Base-by-base conservation (phyloP, 345 rosid genomes). In the Syzygium grande region DNA sequence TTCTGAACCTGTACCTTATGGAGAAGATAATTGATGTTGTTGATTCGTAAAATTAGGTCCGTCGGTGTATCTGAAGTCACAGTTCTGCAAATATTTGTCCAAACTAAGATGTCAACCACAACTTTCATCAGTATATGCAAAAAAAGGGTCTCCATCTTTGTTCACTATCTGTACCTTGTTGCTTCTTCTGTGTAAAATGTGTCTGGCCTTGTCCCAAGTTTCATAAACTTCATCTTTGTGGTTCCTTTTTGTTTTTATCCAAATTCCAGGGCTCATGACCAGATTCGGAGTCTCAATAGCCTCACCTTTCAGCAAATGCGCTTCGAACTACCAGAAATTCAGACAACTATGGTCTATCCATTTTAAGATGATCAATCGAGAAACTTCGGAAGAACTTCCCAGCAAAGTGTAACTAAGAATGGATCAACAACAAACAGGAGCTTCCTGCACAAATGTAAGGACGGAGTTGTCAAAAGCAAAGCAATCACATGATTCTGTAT, bases 151-250 rank as follows among this genome's bases (percentile, higher is more conserved):
- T n/a, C 25, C n/a, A 52, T 16, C 21, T 23, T 53, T 38, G 10
- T 15, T 8, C 9, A 59, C 38, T 29, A 30, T 46, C 61, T 11
- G 21, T 85, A 96, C 98, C 99, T 94, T 90, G 96, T 96, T 86
- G 98, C 94, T 88, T 94, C 98, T 93, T 98, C 98, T 65, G 98
- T 93, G 84, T 92, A 95, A 91, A 97, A 97, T 68, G 99, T 96
- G 90, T 98, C 99, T 10, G 96, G 98, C 91, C 94, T 93, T 61
- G 94, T 94, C 79, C 99, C 99, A 16, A 98, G 90, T 93, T 96
- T 98, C 99, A 98, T 98, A 88, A 93, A 98, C 95, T 98, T 98
- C 99, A 98, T 98, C 89, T 89, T 91, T 52, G 84, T 90, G 16
- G 51, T 54, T 84, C 53, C 27, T 68, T 54, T 30, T 46, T 90